Conservation (phyloP, 2,329 filamentous ascomycete species). For the Periconia sp. region DNA sequence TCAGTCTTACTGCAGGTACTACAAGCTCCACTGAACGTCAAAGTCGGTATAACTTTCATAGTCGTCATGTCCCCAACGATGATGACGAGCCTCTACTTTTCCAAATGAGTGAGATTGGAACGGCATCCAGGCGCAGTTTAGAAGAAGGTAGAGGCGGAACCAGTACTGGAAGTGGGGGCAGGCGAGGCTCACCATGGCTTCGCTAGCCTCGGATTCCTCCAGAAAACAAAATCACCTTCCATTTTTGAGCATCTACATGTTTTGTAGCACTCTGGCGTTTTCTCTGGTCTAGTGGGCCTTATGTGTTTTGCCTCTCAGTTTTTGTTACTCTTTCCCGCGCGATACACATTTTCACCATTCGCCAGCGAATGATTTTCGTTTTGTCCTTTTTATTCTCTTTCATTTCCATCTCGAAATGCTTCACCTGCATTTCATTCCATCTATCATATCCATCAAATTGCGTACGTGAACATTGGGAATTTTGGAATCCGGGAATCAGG, state of each 20-base stretch:
- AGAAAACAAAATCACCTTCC: neutral
- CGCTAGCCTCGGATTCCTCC: constrained; percentile 9
- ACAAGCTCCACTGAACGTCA: constrained; percentile 39
- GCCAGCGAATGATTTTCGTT: neutral
- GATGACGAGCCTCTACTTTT: constrained; percentile 73
- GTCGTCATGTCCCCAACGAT: constrained; percentile 45
- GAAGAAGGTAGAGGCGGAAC: constrained; percentile 39
- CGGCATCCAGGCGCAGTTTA: constrained; percentile 38
- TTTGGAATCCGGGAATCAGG: neutral
- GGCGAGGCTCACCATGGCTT: constrained; percentile 29
- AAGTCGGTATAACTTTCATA: constrained; percentile 49
- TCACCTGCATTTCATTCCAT: neutral
- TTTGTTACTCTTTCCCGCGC: neutral
- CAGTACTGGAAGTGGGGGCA: constrained; percentile 26
- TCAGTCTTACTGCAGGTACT: constrained; percentile 31
- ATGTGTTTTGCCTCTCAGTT: neutral
- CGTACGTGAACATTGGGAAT: neutral
- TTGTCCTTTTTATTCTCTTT: neutral
- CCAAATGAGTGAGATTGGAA: constrained; percentile 70
- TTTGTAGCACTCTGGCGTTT: constrained; percentile 2
- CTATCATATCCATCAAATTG: constrained; percentile 2
- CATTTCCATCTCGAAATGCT: neutral
- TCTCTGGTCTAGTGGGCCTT: neutral
- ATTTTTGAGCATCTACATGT: neutral
- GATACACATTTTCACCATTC: constrained; percentile 1